Percentiles rank a stretch among this genome's conserved stretches.
These are phyloP conservation scores for Penicillium sp. DNA, from an alignment of 2,329 filamentous ascomycete genomes.

Conservation along the genomic window DNA sequence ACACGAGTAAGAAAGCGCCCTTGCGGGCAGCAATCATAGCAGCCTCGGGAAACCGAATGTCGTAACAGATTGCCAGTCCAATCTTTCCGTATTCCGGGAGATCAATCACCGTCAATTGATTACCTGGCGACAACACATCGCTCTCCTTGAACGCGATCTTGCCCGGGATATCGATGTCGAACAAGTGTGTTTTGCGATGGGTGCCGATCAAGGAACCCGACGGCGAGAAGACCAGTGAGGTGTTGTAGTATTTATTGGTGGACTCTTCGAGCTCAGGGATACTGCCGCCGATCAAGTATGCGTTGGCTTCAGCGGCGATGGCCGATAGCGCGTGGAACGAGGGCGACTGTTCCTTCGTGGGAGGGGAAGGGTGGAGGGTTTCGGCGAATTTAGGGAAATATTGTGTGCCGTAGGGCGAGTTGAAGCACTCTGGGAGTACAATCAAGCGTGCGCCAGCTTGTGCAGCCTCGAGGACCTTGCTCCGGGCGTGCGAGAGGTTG, in stretches of 20 bases:
- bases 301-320: slow-evolving; percentile 74
- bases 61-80: slow-evolving; percentile 93
- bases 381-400: slow-evolving; percentile 94
- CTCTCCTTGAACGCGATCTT: slow-evolving; percentile 91
- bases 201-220: slow-evolving; percentile 77
- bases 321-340: slow-evolving; percentile 81
- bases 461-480: slow-evolving; percentile 81
- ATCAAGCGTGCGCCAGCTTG: slow-evolving; percentile 76
- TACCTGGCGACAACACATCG: slow-evolving; percentile 82
- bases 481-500: slow-evolving; percentile 79
- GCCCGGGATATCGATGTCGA: slow-evolving; percentile 96
- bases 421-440: slow-evolving; percentile 97
- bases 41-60: slow-evolving; percentile 93
- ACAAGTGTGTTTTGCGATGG: slow-evolving; percentile 92
- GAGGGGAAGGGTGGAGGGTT: slow-evolving; percentile 76
- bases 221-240: slow-evolving; percentile 78
- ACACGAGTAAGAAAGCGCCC: slow-evolving; percentile 84
- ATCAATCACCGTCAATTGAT: slow-evolving; percentile 81
- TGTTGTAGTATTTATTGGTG: slow-evolving; percentile 83
- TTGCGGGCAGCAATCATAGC: slow-evolving; percentile 84
- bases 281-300: slow-evolving; percentile 86
- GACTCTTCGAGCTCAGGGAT: slow-evolving; percentile 77
- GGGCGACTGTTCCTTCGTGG: slow-evolving; percentile 68
- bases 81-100: slow-evolving; percentile 86
- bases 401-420: slow-evolving; percentile 90